Evolutionary conservation across 257 asterid genomes (phyloP), one percentile per base, ranked within the genome.

Genomic region (Gynochthodes officinalis): DNA sequence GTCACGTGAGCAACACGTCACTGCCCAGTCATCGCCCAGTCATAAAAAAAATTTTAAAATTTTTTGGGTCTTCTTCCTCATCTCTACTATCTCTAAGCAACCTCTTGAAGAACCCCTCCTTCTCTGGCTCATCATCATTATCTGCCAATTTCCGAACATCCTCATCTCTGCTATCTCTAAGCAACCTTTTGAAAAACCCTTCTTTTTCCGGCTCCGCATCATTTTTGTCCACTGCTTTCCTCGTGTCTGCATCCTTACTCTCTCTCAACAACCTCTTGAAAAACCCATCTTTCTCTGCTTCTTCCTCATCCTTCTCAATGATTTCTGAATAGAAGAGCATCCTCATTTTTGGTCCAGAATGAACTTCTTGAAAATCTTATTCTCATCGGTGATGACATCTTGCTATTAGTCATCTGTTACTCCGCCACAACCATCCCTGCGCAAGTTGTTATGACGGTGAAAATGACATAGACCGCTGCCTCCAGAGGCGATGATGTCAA

Each of bases 231-330:
- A 59, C 70, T 8, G 88, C 72, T 84, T 84, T 87, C 80, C 86
- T 85, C 64, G 75, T 69, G 14, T 86, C 96, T 73, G 88, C 98
- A 69, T 92, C 96, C 80, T 82, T 84, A 76, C 86, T 86, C 76
- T 87, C 97, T 85, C 88, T 85, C 80, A 92, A 69, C 71, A 92
- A 75, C 85, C 92, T 91, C 78, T 77, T 89, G 75, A 90, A 84
- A 81, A 91, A 87, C n/a, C n/a, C n/a, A n/a, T n/a, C n/a, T n/a
- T n/a, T n/a, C n/a, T n/a, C n/a, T n/a, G n/a, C n/a, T n/a, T 87
- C 92, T 50, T 83, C 89, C 49, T 87, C 89, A 73, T 89, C 96
- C 86, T 81, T 89, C 18, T 89, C 97, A 44, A 58, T 2, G 96
- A 90, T 77, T 84, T 90, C 97, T 87, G 78, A 91, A 91, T 68